A percentile compares a stretch with the other conserved stretches of the same genome.
These are phyloP conservation scores for Gossypium arboreum DNA, from an alignment of 345 rosid genomes.

Conservation along the genomic window DNA sequence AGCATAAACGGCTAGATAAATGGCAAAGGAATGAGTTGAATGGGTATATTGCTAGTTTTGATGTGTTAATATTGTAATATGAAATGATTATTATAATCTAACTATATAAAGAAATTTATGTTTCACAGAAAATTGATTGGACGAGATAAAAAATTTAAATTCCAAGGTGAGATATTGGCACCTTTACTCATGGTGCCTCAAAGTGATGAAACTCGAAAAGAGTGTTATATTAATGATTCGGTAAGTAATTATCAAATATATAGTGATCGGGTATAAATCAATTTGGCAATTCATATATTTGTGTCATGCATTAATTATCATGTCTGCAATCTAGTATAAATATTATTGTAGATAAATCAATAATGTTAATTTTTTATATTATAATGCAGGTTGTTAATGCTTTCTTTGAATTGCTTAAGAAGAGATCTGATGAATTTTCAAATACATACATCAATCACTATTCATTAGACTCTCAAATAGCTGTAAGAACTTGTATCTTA, in stretches of 20 bases:
- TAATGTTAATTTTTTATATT: not conserved
- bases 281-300: not conserved
- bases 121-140: too few relatives aligned
- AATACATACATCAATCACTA: not conserved
- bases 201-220: not conserved
- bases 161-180: too few relatives aligned
- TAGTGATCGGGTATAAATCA: too few relatives aligned
- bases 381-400: not conserved
- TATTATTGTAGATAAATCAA: too few relatives aligned
- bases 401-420: not conserved
- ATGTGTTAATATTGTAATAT: too few relatives aligned
- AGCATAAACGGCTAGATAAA: too few relatives aligned
- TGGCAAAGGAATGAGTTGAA: too few relatives aligned
- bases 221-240: not conserved
- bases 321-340: accelerated
- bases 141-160: too few relatives aligned
- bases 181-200: not conserved
- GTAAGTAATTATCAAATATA: not conserved
- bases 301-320: not conserved
- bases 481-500: not conserved
- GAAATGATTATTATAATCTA: too few relatives aligned
- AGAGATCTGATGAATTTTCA: not conserved
- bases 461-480: not conserved
- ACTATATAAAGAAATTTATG: too few relatives aligned
- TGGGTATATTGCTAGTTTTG: too few relatives aligned